Conservation (phyloP, 2,329 filamentous ascomycete species). For the Colletotrichum musicola region DNA sequence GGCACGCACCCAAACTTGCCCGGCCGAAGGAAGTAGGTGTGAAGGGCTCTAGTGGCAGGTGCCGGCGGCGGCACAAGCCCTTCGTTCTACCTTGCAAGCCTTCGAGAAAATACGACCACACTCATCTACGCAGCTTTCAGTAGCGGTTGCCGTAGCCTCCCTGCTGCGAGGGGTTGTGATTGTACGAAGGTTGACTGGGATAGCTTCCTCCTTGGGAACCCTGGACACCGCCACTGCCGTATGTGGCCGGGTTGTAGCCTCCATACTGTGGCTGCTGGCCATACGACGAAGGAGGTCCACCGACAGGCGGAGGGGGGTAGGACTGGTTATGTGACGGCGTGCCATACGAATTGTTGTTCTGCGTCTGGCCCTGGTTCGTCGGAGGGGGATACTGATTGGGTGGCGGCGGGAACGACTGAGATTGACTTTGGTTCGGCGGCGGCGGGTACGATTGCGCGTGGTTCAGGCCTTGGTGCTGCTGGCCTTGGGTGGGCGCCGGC, state of each 20-base stretch:
- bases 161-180: conserved; percentile 39
- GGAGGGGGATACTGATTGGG: conserved; percentile 37
- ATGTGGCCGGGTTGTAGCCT: conserved; percentile 49
- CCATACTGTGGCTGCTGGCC: conserved; percentile 36
- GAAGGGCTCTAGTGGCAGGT: neutral
- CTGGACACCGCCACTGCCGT: conserved; percentile 44
- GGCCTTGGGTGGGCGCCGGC: conserved; percentile 43
- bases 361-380: conserved; percentile 37
- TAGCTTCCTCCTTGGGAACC: conserved; percentile 49
- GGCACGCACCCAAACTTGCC: conserved; percentile 2
- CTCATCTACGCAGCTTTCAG: conserved; percentile 17
- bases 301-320: conserved; percentile 40
- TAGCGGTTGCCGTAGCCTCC: conserved; percentile 37
- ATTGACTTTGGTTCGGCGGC: conserved; percentile 38
- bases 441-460: conserved; percentile 40
- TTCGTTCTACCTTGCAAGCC: neutral
- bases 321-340: conserved; percentile 38
- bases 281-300: conserved; percentile 34
- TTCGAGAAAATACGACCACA: neutral
- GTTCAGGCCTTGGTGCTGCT: conserved; percentile 31
- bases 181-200: conserved; percentile 45
- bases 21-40: neutral
- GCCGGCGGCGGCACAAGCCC: neutral
- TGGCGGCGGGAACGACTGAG: conserved; percentile 40
- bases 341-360: conserved; percentile 39